phyloP scores from a whole-genome alignment of 305 asterid genomes.

The Fraxinus sp. region DNA sequence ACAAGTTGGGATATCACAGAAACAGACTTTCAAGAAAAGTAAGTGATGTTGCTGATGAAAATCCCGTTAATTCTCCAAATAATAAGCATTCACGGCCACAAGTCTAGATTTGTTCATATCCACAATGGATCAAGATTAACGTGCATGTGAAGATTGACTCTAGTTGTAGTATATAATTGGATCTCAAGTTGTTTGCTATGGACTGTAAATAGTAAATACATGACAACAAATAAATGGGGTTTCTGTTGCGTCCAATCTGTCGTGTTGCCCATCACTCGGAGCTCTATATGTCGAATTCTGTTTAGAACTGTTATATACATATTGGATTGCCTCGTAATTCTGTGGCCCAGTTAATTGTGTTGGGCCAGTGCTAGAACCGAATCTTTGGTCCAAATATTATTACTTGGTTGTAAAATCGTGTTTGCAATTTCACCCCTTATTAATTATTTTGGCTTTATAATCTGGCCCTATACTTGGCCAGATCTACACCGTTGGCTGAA shows the following conservation, averaged over 20 bases:
- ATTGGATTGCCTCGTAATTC: too few species aligned
- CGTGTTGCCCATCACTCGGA: neutral
- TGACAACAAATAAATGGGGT: neutral
- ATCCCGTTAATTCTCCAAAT: neutral
- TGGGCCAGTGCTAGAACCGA: too few species aligned
- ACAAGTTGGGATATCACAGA: conserved; percentile 3
- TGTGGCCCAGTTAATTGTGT: too few species aligned
- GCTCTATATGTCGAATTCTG: neutral
- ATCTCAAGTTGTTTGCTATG: neutral
- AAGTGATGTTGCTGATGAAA: conserved; percentile 9
- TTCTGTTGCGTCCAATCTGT: neutral
- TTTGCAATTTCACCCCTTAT: too few species aligned
- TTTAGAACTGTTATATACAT: neutral
- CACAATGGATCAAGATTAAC: neutral
- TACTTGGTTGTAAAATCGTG: too few species aligned
- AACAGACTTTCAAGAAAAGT: conserved; percentile 7
- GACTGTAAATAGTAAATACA: neutral
- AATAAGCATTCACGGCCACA: neutral
- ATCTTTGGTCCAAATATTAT: too few species aligned
- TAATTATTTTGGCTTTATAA: too few species aligned
- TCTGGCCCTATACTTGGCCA: too few species aligned
- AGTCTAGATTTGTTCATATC: neutral
- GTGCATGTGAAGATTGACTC: neutral
- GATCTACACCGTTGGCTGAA: too few species aligned
- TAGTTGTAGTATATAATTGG: neutral